Evolutionary conservation across 345 rosid species (phyloP).

Genomic region (Corchorus olitorius): DNA sequence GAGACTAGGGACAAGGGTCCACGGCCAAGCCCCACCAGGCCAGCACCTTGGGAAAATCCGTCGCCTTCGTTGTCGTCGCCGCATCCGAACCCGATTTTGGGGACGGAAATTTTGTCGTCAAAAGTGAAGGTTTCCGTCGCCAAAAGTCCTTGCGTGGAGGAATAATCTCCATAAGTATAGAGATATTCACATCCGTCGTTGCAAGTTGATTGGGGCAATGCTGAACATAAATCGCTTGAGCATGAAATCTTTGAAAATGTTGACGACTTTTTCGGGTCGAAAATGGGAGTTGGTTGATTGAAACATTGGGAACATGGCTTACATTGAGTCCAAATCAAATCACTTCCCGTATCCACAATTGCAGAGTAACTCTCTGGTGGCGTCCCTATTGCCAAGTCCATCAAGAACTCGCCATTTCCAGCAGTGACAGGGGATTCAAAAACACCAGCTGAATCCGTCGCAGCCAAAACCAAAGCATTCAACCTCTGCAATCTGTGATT

Average conservation of each 20-base stretch:
- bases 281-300: constrained; percentile 71
- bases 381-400: constrained; percentile 72
- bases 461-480: constrained; percentile 47
- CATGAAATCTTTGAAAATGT: constrained; percentile 61
- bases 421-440: constrained; percentile 53
- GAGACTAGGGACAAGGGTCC: constrained; percentile 82
- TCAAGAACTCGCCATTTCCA: constrained; percentile 82
- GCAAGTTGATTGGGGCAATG: constrained; percentile 55
- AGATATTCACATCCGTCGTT: constrained; percentile 58
- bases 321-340: constrained; percentile 96
- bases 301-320: constrained; percentile 78
- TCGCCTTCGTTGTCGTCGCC: constrained; percentile 79
- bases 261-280: constrained; percentile 71
- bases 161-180: constrained; percentile 84
- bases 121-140: constrained; percentile 74
- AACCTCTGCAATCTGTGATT: constrained; percentile 56
- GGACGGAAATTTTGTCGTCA: constrained; percentile 47
- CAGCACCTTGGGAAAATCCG: constrained; percentile 83
- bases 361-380: constrained; percentile 62
- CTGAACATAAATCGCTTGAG: constrained; percentile 56
- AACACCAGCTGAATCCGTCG: constrained; percentile 32
- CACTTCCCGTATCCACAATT: constrained; percentile 88
- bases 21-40: constrained; percentile 87
- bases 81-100: constrained; percentile 75
- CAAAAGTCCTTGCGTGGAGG: constrained; percentile 75